Percentiles rank a stretch among this genome's conserved stretches.
Conservation (phyloP, 2,329 filamentous ascomycete species). For the Cyphellophora attinorum region DNA sequence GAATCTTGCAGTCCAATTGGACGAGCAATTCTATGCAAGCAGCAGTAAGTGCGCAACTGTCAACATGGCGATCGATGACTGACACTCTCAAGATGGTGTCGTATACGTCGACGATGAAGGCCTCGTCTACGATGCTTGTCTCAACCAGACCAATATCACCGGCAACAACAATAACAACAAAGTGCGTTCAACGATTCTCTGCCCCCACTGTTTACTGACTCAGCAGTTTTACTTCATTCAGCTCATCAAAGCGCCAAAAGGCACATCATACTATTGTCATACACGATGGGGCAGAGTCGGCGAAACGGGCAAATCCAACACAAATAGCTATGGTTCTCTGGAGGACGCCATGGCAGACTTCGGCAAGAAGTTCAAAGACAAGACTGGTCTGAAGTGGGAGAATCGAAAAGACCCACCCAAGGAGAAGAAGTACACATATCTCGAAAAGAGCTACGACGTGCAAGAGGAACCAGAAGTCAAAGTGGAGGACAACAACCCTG, state of each 20-base stretch:
- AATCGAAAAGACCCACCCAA: slow-evolving; percentile 41
- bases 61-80: not conserved
- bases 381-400: slow-evolving; percentile 43
- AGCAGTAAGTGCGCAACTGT: not conserved
- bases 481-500: slow-evolving; percentile 24
- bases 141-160: slow-evolving; percentile 65
- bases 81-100: slow-evolving; percentile 21
- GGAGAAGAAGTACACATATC: slow-evolving; percentile 64
- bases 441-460: slow-evolving; percentile 60
- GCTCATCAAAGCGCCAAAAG: slow-evolving; percentile 33
- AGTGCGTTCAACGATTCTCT: not conserved
- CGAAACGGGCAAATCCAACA: slow-evolving; percentile 37
- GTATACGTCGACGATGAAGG: slow-evolving; percentile 60
- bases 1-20: not conserved
- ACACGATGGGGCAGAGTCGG: slow-evolving; percentile 73
- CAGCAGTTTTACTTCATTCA: slow-evolving; percentile 64
- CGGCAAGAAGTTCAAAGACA: slow-evolving; percentile 49
- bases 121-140: slow-evolving; percentile 65
- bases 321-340: slow-evolving; percentile 30
- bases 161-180: slow-evolving; percentile 61
- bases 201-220: not conserved
- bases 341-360: slow-evolving; percentile 34
- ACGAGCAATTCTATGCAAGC: not conserved
- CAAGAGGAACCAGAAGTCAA: slow-evolving; percentile 26
- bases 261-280: slow-evolving; percentile 1